Base-by-base conservation (phyloP, 106 monocot genomes). In the Hemerocallis citrina region DNA sequence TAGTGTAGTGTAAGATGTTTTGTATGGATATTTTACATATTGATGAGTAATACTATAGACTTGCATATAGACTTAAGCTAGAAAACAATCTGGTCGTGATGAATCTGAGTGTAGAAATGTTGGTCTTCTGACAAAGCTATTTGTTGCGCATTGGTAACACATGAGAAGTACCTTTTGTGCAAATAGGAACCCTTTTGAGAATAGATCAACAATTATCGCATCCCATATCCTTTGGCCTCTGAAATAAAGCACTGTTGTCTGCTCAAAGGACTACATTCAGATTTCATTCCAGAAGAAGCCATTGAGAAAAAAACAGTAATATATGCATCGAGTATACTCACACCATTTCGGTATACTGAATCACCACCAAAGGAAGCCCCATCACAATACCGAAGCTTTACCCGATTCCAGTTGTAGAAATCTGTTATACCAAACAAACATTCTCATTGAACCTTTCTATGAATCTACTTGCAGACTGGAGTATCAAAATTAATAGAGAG, bases 351-450 rank as follows among this genome's bases (percentile, higher is more conserved):
- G 57, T 80, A 83, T 9, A 69, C 59, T n/a, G 89, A 83, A 65
- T 95, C 83, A 36, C 94, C 94, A 11, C 72, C 73, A 62, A 95
- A 95, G 13, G 89, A 86, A 21, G 79, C 94, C 6, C 94, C 94
- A 52, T 95, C 94, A 36, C 94, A 95, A 44, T 95, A 95, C 0
- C 89, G 74, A 47, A 95, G 62, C 68, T 95, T 90, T 28, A 90
- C 94, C 7, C 86, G 74, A 40, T 89, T 95, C 94, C 94, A 95
- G 12, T 84, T 81, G 47, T 86, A 86, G 63, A 95, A 95, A 79
- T 95, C 94, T 95, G 19, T 6, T 7, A 14, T 3, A 21, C 20
- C 14, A 22, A 64, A 27, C n/a, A n/a, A n/a, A n/a, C n/a, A n/a
- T n/a, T n/a, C n/a, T n/a, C n/a, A n/a, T n/a, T n/a, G n/a, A n/a